Evolutionary conservation across 163 green algal species (phyloP).

Genomic region (Prototheca wickerhamii): DNA sequence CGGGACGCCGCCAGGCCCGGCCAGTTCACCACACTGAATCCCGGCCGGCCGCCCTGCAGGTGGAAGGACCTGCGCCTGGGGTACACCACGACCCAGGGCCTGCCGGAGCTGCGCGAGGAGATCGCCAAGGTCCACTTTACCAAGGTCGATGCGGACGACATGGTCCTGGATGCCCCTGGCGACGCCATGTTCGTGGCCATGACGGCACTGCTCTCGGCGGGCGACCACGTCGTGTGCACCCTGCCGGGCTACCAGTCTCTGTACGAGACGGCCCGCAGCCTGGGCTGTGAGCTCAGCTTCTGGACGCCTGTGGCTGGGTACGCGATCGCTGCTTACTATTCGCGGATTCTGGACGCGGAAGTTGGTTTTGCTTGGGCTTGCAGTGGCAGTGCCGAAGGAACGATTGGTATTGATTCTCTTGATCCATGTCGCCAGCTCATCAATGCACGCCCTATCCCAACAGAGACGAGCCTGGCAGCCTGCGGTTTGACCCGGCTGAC

Average conservation of each 20-base stretch:
- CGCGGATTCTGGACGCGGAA: no score
- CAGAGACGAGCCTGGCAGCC: neutral
- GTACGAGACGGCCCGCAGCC: slow-evolving; percentile 18
- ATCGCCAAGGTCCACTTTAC: slow-evolving; percentile 19
- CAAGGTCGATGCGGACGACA: slow-evolving; percentile 8
- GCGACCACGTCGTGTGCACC: slow-evolving; percentile 35
- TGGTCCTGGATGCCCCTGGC: slow-evolving; percentile 22
- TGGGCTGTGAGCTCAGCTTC: slow-evolving; percentile 19
- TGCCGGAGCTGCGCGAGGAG: slow-evolving; percentile 28
- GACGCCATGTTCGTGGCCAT: slow-evolving; percentile 32
- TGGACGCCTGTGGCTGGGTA: slow-evolving; percentile 12
- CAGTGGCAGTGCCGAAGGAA: no score
- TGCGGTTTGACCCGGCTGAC: slow-evolving; percentile 8
- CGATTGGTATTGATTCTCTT: no score
- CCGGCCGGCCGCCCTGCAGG: neutral
- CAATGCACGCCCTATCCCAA: neutral
- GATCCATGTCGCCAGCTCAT: no score
- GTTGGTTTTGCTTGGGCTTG: no score
- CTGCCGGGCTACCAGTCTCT: slow-evolving; percentile 44
- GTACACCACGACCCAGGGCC: slow-evolving; percentile 39
- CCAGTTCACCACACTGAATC: neutral
- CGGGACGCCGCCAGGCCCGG: neutral
- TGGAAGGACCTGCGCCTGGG: slow-evolving; percentile 28
- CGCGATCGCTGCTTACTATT: no score
- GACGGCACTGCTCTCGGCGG: slow-evolving; percentile 29